Evolutionary conservation across 2,329 filamentous ascomycete genomes (phyloP), one percentile per base, ranked within the genome.

Genomic region (Neopestalotiopsis sp.): DNA sequence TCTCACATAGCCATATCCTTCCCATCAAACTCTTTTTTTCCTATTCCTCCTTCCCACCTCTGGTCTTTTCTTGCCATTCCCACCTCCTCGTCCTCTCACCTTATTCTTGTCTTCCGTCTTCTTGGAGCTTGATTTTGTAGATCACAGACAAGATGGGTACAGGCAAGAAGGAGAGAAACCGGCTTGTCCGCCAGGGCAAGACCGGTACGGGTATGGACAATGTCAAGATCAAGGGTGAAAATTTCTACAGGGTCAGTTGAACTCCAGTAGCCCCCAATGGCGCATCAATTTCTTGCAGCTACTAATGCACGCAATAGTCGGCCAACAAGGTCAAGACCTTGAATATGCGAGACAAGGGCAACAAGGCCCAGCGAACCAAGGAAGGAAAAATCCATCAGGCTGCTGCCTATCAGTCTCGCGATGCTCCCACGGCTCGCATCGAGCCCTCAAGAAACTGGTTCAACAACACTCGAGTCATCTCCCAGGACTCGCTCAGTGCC

Each of bases 401-500:
- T 72, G 94, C 94, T 63, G 87, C 89, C 17, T 97, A 90, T 82
- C 95, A 98, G 83, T 94, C 92, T 70, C 87, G 90, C 77, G 94
- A 97, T 45, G 83, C 91, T 28, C 95, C 95, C 61, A 89, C 88
- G 70, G 96, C 95, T 74, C 89, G 95, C 73, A 93, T 98, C 77
- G 95, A 98, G 85, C 96, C 96, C 64, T 97, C 98, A 83, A 89
- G 96, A 77, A 97, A 97, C 83, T 99, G 96, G 96, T 99, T 99
- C 83, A 94, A 92, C 76, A 98, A 98, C 81, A 97, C 95, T 42
- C 87, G 96, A 73, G 88, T 90, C 65, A 97, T 98, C 77, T 94
- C 92, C 1, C 95, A 98, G 79, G 94, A 97, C 79, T 93, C 94
- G 3, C 86, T 98, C 71, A 89, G 89, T 59, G 90, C 93, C 1